Evolutionary conservation across 2,329 filamentous ascomycete genomes (phyloP).

Genomic region (Aspergillus sp.): DNA sequence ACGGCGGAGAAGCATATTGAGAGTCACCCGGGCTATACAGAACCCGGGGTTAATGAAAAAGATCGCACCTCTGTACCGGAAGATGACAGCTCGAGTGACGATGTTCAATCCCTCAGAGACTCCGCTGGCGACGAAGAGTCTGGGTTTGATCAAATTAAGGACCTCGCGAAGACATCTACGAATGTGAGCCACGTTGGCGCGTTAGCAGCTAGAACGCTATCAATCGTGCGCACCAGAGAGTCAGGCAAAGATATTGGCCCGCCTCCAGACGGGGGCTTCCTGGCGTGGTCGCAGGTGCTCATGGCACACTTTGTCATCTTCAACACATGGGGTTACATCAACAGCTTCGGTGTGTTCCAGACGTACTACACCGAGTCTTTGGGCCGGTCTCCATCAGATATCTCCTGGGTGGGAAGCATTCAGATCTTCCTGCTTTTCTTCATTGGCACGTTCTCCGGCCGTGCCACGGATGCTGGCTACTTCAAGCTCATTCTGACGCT

Average conservation of each 20-base stretch:
- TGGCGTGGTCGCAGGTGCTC: conserved; percentile 61
- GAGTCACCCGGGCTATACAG: not conserved
- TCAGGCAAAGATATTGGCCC: conserved; percentile 43
- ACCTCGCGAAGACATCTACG: conserved; percentile 29
- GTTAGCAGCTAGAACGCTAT: conserved; percentile 36
- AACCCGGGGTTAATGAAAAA: conserved; percentile 7
- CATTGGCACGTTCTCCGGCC: conserved; percentile 56
- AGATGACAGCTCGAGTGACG: conserved; percentile 19
- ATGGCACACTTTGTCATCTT: conserved; percentile 60
- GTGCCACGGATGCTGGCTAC: conserved; percentile 57
- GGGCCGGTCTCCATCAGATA: conserved; percentile 50
- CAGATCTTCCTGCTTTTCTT: conserved; percentile 58
- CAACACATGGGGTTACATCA: conserved; percentile 61
- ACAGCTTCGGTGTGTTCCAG: conserved; percentile 62
- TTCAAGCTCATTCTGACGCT: conserved; percentile 51
- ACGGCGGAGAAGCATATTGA: not conserved
- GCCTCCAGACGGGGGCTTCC: conserved; percentile 56
- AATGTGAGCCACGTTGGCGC: conserved; percentile 32
- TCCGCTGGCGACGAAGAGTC: conserved; percentile 26
- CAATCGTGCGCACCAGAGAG: conserved; percentile 43
- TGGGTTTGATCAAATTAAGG: conserved; percentile 20
- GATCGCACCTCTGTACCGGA: not conserved
- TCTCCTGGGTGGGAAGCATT: conserved; percentile 58
- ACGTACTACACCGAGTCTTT: conserved; percentile 54
- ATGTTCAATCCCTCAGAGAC: conserved; percentile 15